phyloP scores from a whole-genome alignment of 2,329 filamentous ascomycete genomes.

The Diaporthe sp. region DNA sequence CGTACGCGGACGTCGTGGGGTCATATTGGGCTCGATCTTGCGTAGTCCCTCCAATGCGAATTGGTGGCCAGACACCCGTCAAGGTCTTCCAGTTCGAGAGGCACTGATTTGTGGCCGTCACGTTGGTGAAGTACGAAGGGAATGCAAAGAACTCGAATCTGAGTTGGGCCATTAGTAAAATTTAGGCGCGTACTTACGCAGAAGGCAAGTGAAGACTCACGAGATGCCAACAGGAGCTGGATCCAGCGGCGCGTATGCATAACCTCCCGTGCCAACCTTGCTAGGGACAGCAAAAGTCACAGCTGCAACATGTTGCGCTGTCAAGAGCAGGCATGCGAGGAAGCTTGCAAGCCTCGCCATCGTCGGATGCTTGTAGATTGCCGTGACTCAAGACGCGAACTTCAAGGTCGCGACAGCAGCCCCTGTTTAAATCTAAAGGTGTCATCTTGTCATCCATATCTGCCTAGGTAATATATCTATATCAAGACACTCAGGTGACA shows the following conservation, averaged over 20 bases:
- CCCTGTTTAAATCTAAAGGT: not conserved
- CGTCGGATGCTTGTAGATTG: not conserved
- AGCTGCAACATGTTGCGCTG: conserved; percentile 28
- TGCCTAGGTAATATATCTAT: not conserved
- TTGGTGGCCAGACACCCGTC: conserved; percentile 64
- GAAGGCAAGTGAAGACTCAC: conserved; percentile 22
- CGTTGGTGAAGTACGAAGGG: conserved; percentile 65
- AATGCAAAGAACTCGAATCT: conserved; percentile 70
- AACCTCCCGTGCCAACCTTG: conserved; percentile 21
- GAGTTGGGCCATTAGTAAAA: not conserved
- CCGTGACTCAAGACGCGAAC: not conserved
- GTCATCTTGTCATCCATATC: not conserved
- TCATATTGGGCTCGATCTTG: conserved; percentile 68
- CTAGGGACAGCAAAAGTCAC: conserved; percentile 36
- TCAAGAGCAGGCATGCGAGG: conserved; percentile 21
- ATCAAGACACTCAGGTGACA: not conserved
- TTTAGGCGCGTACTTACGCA: not conserved
- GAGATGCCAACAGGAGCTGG: conserved; percentile 38
- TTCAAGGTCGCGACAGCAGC: not conserved
- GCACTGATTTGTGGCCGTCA: conserved; percentile 63
- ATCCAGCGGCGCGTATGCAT: conserved; percentile 34
- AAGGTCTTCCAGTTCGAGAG: conserved; percentile 63
- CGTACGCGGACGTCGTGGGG: conserved; percentile 56
- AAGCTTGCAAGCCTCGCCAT: conserved; percentile 14
- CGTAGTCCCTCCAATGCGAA: conserved; percentile 70